Percentiles rank a stretch among this genome's conserved stretches.
Conservation (phyloP, 192 early-diverging fungal genomes). For the Allomyces macrogynus region DNA sequence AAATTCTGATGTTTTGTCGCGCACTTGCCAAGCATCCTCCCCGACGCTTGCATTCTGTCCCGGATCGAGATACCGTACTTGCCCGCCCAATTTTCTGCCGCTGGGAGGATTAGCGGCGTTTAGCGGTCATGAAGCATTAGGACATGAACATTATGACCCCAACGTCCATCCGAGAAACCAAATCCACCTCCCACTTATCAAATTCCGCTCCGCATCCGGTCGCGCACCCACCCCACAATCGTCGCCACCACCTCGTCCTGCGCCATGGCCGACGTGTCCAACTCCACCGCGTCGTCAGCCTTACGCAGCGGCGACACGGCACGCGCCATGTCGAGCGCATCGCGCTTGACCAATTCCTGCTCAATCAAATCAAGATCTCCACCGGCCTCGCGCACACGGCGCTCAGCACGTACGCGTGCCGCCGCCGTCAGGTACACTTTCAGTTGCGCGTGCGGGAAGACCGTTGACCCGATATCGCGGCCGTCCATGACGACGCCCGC, state of each 20-base stretch:
- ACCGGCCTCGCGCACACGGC: conserved; percentile 25
- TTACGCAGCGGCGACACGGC: conserved; percentile 44
- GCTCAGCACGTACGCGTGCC: conserved; percentile 37
- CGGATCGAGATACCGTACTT: too few species aligned
- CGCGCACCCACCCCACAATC: conserved; percentile 29
- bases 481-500: conserved; percentile 67
- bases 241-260: conserved; percentile 44
- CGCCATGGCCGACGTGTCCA: conserved; percentile 50
- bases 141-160: too few species aligned
- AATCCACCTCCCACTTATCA: conserved; percentile 6
- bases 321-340: conserved; percentile 42
- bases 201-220: conserved; percentile 19
- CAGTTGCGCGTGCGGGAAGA: conserved; percentile 53
- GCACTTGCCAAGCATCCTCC: too few species aligned
- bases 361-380: conserved; percentile 3
- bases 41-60: too few species aligned
- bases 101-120: too few species aligned
- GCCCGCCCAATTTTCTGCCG: too few species aligned
- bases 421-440: conserved; percentile 56
- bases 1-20: too few species aligned
- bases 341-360: conserved; percentile 36
- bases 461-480: conserved; percentile 53
- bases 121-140: too few species aligned
- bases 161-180: too few species aligned
- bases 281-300: conserved; percentile 43